Conservation (phyloP, 2,329 filamentous ascomycete genomes). For the Botrytis byssoidea region DNA sequence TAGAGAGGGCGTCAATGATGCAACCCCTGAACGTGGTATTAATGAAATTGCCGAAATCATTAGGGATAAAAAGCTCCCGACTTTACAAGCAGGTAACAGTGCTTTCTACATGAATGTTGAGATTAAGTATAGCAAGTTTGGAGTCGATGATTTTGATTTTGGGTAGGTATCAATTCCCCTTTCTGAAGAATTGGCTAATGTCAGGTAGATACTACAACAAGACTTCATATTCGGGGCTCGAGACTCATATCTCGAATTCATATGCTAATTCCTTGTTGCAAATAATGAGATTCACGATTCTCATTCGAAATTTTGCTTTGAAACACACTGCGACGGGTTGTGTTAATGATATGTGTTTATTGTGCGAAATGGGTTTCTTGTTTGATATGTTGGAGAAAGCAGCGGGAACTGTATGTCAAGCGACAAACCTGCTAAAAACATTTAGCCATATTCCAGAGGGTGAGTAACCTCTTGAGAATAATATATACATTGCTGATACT, state of each 20-base stretch:
- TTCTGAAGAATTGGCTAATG: slow-evolving; percentile 26
- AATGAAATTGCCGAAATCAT: slow-evolving; percentile 63
- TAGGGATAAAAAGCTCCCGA: slow-evolving; percentile 68
- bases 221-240: slow-evolving; percentile 84
- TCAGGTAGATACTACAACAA: slow-evolving; percentile 81
- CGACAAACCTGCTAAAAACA: slow-evolving; percentile 89
- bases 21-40: slow-evolving; percentile 42
- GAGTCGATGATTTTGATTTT: slow-evolving; percentile 99
- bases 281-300: slow-evolving; percentile 84
- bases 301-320: slow-evolving; percentile 83
- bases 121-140: slow-evolving; percentile 98
- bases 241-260: slow-evolving; percentile 95
- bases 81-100: slow-evolving; percentile 77
- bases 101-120: slow-evolving; percentile 91
- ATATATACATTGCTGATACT: slow-evolving; percentile 27
- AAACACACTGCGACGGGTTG: slow-evolving; percentile 87
- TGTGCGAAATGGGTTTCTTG: slow-evolving; percentile 92
- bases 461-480: slow-evolving; percentile 36
- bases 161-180: slow-evolving; percentile 52
- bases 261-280: slow-evolving; percentile 93
- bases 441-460: slow-evolving; percentile 80
- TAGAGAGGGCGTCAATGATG: slow-evolving; percentile 58
- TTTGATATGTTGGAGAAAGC: slow-evolving; percentile 99
- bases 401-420: slow-evolving; percentile 89
- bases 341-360: slow-evolving; percentile 75